phyloP scores from a whole-genome alignment of 352 stramenopile species.

The Phytopythium oedochilum region DNA sequence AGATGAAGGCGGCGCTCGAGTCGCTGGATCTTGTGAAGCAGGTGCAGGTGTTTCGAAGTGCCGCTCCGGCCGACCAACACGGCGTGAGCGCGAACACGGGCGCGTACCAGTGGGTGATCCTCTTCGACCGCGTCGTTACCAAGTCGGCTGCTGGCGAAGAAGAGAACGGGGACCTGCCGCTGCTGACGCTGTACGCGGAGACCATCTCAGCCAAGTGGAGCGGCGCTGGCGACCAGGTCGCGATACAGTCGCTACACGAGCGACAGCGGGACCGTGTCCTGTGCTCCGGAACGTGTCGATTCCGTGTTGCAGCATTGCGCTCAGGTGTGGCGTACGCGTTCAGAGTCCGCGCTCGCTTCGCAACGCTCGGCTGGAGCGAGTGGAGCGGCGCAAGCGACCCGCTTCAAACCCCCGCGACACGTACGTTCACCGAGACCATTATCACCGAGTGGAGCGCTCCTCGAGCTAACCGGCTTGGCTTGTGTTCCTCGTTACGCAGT shows the following conservation, averaged over 20 bases:
- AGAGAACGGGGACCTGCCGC: slow-evolving; percentile 26
- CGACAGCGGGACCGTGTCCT: slow-evolving; percentile 14
- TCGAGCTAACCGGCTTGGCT: not conserved
- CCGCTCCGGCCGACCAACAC: slow-evolving; percentile 4
- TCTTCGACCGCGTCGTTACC: slow-evolving; percentile 34
- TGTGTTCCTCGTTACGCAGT: slow-evolving; percentile 4
- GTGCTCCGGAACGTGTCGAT: slow-evolving; percentile 21
- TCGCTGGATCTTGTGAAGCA: slow-evolving; percentile 56
- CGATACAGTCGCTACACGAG: slow-evolving; percentile 33
- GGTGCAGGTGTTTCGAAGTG: slow-evolving; percentile 48
- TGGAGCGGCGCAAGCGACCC: slow-evolving; percentile 42
- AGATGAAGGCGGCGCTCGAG: slow-evolving; percentile 68
- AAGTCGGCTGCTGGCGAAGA: slow-evolving; percentile 5
- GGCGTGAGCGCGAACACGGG: slow-evolving; percentile 5
- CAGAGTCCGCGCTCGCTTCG: slow-evolving; percentile 41
- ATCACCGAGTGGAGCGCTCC: not conserved
- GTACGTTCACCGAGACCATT: slow-evolving; percentile 5
- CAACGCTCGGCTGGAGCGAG: slow-evolving; percentile 32
- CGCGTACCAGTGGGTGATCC: slow-evolving; percentile 44
- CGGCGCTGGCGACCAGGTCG: slow-evolving; percentile 42
- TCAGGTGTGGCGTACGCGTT: slow-evolving; percentile 35
- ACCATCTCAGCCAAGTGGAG: slow-evolving; percentile 43
- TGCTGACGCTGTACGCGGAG: slow-evolving; percentile 49
- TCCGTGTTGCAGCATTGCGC: slow-evolving; percentile 13
- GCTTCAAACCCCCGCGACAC: slow-evolving; percentile 29